A percentile compares a stretch with the other conserved stretches of the same genome.
Conservation (phyloP, 1,139 yeast genomes). For the Sugiyamaella grinbergsii region DNA sequence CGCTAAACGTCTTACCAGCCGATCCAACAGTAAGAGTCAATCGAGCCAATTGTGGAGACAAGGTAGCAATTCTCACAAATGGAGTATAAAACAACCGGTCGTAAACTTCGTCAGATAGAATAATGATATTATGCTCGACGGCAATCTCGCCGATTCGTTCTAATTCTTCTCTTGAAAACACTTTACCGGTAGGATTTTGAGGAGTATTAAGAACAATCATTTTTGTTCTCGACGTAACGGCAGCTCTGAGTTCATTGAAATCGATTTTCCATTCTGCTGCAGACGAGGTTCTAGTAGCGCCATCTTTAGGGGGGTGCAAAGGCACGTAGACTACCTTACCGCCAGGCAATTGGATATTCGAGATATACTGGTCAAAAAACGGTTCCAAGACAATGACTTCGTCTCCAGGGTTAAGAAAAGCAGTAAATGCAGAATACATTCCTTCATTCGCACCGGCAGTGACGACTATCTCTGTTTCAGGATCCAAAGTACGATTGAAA, state of each 20-base stretch:
- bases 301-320: slow-evolving; percentile 78
- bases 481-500: slow-evolving; percentile 59
- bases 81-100: slow-evolving; percentile 77
- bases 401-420: slow-evolving; percentile 82
- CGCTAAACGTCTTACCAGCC: slow-evolving; percentile 96
- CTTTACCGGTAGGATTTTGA: slow-evolving; percentile 94
- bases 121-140: slow-evolving; percentile 75
- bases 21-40: slow-evolving; percentile 91
- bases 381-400: slow-evolving; percentile 98
- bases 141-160: slow-evolving; percentile 74
- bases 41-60: slow-evolving; percentile 73
- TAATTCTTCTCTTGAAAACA: slow-evolving; percentile 75
- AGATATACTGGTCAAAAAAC: slow-evolving; percentile 92
- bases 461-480: slow-evolving; percentile 67
- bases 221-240: slow-evolving; percentile 75
- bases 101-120: slow-evolving; percentile 92
- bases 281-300: slow-evolving; percentile 60
- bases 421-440: slow-evolving; percentile 80
- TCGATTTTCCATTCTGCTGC: slow-evolving; percentile 90
- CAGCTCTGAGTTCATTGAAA: slow-evolving; percentile 68
- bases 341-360: slow-evolving; percentile 91
- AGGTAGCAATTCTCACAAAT: slow-evolving; percentile 82
- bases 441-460: slow-evolving; percentile 99
- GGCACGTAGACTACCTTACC: slow-evolving; percentile 87
- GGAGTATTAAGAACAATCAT: slow-evolving; percentile 89